These are phyloP conservation scores for Cadophora sp. DNA, from an alignment of 2,329 filamentous ascomycete species.

Conservation along the genomic window DNA sequence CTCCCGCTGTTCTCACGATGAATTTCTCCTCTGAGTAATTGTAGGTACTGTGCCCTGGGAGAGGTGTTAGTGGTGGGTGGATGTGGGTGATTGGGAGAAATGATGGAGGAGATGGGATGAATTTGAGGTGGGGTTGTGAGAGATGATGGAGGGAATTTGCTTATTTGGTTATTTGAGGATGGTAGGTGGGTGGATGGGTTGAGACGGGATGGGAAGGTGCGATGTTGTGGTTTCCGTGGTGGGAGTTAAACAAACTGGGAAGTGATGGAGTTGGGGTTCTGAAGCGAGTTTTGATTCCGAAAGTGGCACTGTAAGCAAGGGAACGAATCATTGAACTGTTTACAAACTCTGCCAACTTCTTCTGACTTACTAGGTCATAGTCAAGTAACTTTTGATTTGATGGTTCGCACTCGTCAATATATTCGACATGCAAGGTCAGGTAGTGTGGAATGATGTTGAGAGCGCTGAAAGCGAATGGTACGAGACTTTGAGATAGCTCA, in stretches of 20 bases:
- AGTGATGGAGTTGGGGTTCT: not conserved
- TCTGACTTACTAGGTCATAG: too few species aligned
- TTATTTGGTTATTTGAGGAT: not conserved
- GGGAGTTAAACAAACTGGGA: not conserved
- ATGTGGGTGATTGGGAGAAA: not conserved
- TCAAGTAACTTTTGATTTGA: too few species aligned
- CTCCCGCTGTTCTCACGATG: too few species aligned
- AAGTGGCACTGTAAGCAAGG: not conserved
- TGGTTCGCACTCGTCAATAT: too few species aligned
- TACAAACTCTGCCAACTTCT: too few species aligned
- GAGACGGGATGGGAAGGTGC: not conserved
- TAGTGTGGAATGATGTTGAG: too few species aligned
- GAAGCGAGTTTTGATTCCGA: too few species aligned
- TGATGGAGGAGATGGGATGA: not conserved
- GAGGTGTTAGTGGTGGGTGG: not conserved
- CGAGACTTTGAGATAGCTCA: too few species aligned
- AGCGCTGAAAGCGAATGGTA: too few species aligned
- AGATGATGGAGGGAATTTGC: not conserved
- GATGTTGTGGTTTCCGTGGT: not conserved
- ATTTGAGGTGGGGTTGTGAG: not conserved
- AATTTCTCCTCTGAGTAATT: too few species aligned
- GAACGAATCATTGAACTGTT: not conserved
- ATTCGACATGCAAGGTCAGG: too few species aligned
- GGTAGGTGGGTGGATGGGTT: not conserved
- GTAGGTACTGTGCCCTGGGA: not conserved